These are phyloP conservation scores for Colletotrichum phormii DNA, from an alignment of 2,329 filamentous ascomycete genomes.

Conservation along the genomic window DNA sequence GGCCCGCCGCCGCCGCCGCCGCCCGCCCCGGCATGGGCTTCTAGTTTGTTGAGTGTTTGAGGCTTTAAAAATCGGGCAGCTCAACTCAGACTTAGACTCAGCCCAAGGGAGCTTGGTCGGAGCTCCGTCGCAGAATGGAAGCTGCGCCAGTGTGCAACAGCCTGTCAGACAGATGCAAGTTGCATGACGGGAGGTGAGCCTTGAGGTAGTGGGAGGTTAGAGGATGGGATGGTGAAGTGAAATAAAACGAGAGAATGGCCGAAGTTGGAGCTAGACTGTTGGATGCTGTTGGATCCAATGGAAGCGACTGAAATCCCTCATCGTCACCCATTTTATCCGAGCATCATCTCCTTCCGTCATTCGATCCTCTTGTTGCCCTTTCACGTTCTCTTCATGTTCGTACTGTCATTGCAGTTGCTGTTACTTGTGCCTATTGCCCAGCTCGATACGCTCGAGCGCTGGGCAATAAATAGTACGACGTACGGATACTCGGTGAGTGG, in stretches of 20 bases:
- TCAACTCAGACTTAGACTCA: not conserved
- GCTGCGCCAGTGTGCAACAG: not conserved
- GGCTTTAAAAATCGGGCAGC: conserved; percentile 8
- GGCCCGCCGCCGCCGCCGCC: not conserved
- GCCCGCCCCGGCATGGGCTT: conserved; percentile 16
- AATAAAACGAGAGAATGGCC: conserved; percentile 16
- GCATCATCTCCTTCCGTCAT: not conserved
- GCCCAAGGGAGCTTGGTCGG: conserved; percentile 9
- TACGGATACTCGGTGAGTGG: conserved; percentile 7
- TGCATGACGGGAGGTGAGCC: not conserved
- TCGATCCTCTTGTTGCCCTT: not conserved
- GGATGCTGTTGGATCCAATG: not conserved
- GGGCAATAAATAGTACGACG: conserved; percentile 14
- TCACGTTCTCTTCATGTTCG: not conserved
- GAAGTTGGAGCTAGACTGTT: conserved; percentile 20
- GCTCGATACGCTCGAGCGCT: not conserved
- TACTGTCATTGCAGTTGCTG: not conserved
- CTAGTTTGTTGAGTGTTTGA: conserved; percentile 36
- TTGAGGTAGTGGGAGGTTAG: not conserved
- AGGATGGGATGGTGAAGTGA: not conserved
- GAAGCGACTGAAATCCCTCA: conserved; percentile 11
- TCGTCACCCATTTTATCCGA: not conserved
- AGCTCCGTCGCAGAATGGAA: not conserved
- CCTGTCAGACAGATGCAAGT: not conserved
- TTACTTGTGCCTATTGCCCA: not conserved